Evolutionary conservation across 495 filamentous ascomycete genomes (phyloP).

Genomic region (Trichodelitschia bisporula): DNA sequence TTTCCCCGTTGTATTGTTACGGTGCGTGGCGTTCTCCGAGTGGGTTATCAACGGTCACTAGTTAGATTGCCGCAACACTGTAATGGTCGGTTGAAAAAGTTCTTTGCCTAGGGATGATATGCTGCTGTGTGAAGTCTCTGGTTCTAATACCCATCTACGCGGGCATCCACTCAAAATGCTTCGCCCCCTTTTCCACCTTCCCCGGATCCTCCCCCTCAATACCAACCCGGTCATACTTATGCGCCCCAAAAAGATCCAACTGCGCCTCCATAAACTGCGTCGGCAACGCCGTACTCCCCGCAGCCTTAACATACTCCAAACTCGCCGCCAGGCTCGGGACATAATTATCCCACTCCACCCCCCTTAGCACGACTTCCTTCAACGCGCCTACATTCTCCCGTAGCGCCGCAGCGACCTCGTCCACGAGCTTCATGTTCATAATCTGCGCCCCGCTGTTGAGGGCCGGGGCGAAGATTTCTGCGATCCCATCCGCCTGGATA

Average conservation of each 20-base stretch:
- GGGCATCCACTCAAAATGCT: conserved; percentile 33
- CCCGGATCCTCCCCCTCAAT: conserved; percentile 22
- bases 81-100: no score
- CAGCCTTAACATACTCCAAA: conserved; percentile 48
- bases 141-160: no score
- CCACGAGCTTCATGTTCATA: no score
- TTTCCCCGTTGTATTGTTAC: no score
- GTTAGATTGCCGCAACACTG: no score
- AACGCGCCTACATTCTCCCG: no score
- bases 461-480: conserved; percentile 26
- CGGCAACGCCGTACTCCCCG: conserved; percentile 21
- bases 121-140: no score
- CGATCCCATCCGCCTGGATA: conserved; percentile 43
- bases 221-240: conserved; percentile 46
- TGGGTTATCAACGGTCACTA: no score
- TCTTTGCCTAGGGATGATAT: no score
- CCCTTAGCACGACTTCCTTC: conserved; percentile 31
- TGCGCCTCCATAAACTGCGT: conserved; percentile 54
- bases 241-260: conserved; percentile 52
- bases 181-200: conserved; percentile 23
- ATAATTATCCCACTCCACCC: conserved; percentile 33
- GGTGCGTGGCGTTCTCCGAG: no score
- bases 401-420: no score
- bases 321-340: conserved; percentile 37
- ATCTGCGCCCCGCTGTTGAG: no score